A percentile compares a stretch with the other conserved stretches of the same genome.
These are phyloP conservation scores for Spizellomyces sp. DNA, from an alignment of 192 early-diverging fungal species.

Conservation along the genomic window DNA sequence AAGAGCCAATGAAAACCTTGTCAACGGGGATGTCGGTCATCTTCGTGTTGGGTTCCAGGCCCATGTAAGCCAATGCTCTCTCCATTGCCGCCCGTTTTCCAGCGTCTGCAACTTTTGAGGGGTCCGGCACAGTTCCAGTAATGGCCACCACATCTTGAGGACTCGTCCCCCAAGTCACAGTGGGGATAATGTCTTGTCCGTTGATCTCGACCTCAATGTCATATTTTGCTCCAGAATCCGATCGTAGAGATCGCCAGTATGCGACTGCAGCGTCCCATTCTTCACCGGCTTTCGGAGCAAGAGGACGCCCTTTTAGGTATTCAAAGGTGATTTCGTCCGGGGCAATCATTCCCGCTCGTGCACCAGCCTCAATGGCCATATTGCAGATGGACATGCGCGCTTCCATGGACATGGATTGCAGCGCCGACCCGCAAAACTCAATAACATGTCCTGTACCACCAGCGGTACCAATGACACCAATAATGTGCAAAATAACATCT, in stretches of 20 bases:
- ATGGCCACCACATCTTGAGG: conserved; percentile 69
- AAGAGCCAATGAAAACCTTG: conserved; percentile 76
- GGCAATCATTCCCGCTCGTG: conserved; percentile 73
- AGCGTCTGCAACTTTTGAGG: conserved; percentile 44
- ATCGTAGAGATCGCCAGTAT: conserved; percentile 62
- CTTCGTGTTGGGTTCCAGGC: conserved; percentile 59
- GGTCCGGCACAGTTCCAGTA: conserved; percentile 65
- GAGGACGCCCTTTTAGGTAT: conserved; percentile 62
- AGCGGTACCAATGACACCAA: conserved; percentile 73
- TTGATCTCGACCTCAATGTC: conserved; percentile 64
- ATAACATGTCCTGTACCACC: conserved; percentile 71
- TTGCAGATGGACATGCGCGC: conserved; percentile 76
- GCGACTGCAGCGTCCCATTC: conserved; percentile 63
- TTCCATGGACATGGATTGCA: conserved; percentile 63
- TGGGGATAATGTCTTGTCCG: conserved; percentile 61
- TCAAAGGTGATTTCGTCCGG: conserved; percentile 71
- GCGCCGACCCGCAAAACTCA: conserved; percentile 65
- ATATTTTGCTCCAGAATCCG: conserved; percentile 64
- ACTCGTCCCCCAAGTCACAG: conserved; percentile 71
- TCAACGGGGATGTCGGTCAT: conserved; percentile 61
- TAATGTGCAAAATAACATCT: conserved; percentile 69
- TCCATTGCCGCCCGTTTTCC: conserved; percentile 50
- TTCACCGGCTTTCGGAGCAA: conserved; percentile 58
- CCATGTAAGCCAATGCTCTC: conserved; percentile 66
- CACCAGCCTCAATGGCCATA: conserved; percentile 76